Conservation (phyloP, 1,139 yeast genomes). For the Hansenula sp. region DNA sequence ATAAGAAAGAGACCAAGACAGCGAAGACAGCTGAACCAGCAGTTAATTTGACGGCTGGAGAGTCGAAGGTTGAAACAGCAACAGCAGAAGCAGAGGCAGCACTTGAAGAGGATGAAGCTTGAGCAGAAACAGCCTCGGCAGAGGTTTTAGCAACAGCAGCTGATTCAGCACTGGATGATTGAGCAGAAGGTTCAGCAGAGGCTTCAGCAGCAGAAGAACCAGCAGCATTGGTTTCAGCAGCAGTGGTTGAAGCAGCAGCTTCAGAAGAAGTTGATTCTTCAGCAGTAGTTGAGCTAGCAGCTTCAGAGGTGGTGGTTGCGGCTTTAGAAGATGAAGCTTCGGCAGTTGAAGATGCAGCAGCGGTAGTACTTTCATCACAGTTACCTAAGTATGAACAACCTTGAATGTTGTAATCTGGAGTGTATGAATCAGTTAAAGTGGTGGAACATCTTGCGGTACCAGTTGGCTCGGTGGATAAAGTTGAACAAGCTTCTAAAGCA, state of each 20-base stretch:
- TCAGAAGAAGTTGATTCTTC: not conserved
- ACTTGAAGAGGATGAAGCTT: not conserved
- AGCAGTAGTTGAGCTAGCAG: slow-evolving; percentile 1
- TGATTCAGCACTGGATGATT: not conserved
- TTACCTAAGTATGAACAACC: slow-evolving; percentile 17
- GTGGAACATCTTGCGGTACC: slow-evolving; percentile 23
- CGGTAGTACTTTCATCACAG: slow-evolving; percentile 10
- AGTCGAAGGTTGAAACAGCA: too few relatives aligned
- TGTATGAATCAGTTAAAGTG: slow-evolving; percentile 16
- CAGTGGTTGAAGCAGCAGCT: not conserved
- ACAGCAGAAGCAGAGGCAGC: too few relatives aligned
- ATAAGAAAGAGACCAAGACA: slow-evolving; percentile 5
- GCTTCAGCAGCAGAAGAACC: not conserved
- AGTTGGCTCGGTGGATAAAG: slow-evolving; percentile 24
- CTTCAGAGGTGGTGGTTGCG: not conserved
- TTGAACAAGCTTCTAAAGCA: slow-evolving; percentile 23
- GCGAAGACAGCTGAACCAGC: slow-evolving; percentile 5
- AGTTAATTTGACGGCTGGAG: not conserved
- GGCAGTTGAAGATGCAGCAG: not conserved
- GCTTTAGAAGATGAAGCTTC: not conserved
- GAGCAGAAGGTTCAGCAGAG: not conserved
- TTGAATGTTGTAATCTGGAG: slow-evolving; percentile 11
- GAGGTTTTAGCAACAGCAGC: not conserved
- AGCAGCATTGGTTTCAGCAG: not conserved
- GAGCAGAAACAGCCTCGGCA: not conserved